phyloP scores from a whole-genome alignment of 495 filamentous ascomycete species.

The Penicillium robsamsonii region DNA sequence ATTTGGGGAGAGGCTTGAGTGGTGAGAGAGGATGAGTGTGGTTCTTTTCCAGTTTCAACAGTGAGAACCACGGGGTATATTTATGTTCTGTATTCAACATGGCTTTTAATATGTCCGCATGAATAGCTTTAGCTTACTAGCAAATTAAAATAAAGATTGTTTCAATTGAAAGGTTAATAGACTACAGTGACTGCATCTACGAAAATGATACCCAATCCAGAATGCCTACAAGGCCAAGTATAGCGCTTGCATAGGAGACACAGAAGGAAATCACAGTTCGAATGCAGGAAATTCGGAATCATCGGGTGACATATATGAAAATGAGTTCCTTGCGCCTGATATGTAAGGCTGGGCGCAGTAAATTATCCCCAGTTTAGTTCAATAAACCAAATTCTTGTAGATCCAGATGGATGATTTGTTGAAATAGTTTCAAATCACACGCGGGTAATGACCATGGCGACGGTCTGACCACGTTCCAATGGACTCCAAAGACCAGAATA shows the following conservation, averaged over 20 bases:
- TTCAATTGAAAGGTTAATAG: constrained; percentile 1
- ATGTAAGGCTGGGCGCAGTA: not conserved
- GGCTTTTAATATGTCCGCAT: not conserved
- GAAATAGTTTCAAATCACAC: constrained; percentile 1
- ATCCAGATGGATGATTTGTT: not conserved
- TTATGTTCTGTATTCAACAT: not conserved
- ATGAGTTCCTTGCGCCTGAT: not conserved
- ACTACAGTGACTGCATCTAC: constrained; percentile 1
- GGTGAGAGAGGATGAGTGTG: not conserved
- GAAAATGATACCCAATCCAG: not conserved
- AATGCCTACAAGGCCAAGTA: not conserved
- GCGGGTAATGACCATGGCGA: constrained; percentile 1
- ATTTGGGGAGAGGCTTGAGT: constrained; percentile 38
- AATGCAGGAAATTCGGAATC: constrained; percentile 3
- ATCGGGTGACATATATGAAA: constrained; percentile 4
- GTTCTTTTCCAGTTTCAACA: constrained; percentile 1
- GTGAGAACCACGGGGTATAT: not conserved
- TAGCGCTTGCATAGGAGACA: not conserved
- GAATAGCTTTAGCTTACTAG: not conserved
- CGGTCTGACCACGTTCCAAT: not conserved
- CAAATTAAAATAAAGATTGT: not conserved
- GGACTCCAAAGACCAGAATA: not conserved
- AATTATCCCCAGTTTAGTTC: not conserved
- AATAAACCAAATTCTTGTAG: not conserved
- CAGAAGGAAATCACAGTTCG: not conserved